Evolutionary conservation across 805 yeast genomes (phyloP), one percentile per base, ranked within the genome.

Genomic region (Diddensiella santjacobensis): DNA sequence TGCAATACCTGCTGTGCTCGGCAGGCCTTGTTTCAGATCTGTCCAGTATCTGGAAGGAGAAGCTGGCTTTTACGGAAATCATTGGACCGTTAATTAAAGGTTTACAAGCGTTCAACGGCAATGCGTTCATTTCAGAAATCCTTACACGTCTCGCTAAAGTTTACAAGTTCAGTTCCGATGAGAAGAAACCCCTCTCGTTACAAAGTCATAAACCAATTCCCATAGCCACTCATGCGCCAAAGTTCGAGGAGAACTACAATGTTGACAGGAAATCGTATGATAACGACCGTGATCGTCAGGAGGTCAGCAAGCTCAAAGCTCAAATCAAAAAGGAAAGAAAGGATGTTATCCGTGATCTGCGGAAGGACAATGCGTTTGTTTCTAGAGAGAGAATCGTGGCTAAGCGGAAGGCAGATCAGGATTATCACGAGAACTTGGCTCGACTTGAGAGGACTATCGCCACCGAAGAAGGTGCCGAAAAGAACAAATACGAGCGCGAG

Each of bases 221-320:
- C 2, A 85, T 93, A 61, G 83, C 89, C 36, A 78, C 96, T 1
- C 78, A 77, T 60, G 84, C 89, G 31, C 99, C 99, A 55, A 83
- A 86, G 68, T 93, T 84, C 65, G 97, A 91, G 69, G 98, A 88
- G 61, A 88, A 89, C 73, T 93, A 83, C 78, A 91, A 90, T 70
- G 96, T 96, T 48, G 96, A 88, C 63, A 87, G 82, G 79, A 90
- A 87, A 71, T 86, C 95, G 5, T 85, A 88, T 66, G 96, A 91
- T 65, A 78, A 84, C 45, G 85, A 90, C 64, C 75, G 81, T 57
- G 81, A 84, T 51, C 77, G 93, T 67, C 87, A 82, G 57, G 98
- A 93, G 67, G 69, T 87, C 58, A 77, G 75, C 64, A 93, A 93
- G 74, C 78, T 91, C 72, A 80, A 78, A 68, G 81, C 84, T 18